Base-by-base conservation (phyloP, 2,329 filamentous ascomycete genomes). In the Apiospora saccharicola region DNA sequence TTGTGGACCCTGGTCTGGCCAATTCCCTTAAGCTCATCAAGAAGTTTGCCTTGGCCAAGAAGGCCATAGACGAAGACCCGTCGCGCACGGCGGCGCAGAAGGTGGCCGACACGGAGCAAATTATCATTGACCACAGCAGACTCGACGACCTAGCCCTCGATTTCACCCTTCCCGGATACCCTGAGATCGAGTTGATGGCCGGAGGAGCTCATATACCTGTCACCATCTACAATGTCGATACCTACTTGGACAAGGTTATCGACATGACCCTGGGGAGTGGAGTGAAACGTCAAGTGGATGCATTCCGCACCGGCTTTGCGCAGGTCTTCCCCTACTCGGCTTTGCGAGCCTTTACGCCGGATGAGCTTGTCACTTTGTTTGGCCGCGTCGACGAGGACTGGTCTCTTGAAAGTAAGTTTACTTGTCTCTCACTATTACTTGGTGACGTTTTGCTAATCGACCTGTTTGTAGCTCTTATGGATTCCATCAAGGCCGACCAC, bases 401-500 rank as follows among this genome's bases (percentile, higher is more conserved):
- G 96, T 94, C 94, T 30, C 91, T 99, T 75, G 96, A 98, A 81
- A 99, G 94, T 96, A 90, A 88, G 94, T 30, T 1, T 10, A 12
- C 1, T 10, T 14, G n/a, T 34, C 22, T n/a, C 24, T 26, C n/a
- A 7, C 24, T 14, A 37, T 49, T 61, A 4, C 68, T 71, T 24
- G 8, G 24, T 68, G 43, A 24, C 44, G 37, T 71, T 5, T 44
- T 43, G n/a, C 30, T 51, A 53, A 13, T 73, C 26, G 4, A 13
- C 30, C 47, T 24, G 30, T 41, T 22, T 41, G 12, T 73, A 96
- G 94, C 96, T 73, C 90, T 99, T 53, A 97, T 97, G 90, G 96
- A 99, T 80, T 98, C 96, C 0, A 96, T 99, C 85, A 99, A 99
- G 85, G 96, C 96, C 41, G 96, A 99, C 78, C 96, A 99, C 80